A percentile compares a stretch with the other conserved stretches of the same genome.
These are phyloP conservation scores for Fusarium sp. DNA, from an alignment of 2,329 filamentous ascomycete genomes.

Conservation along the genomic window DNA sequence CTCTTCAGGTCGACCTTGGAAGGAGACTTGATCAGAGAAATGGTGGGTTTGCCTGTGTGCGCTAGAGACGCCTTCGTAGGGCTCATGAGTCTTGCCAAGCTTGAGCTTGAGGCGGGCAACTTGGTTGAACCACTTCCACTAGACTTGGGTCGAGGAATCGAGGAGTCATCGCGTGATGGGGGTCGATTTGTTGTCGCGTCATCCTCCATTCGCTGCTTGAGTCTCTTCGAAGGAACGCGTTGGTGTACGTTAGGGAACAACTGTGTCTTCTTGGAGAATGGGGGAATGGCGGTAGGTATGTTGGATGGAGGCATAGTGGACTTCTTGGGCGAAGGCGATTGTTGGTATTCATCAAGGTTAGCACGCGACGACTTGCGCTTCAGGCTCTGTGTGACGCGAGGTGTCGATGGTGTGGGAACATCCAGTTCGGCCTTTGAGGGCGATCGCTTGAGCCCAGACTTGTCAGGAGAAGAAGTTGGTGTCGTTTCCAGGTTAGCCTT, in stretches of 20 bases:
- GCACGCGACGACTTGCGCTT: slow-evolving; percentile 46
- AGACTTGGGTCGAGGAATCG: slow-evolving; percentile 59
- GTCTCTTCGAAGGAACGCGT: slow-evolving; percentile 70
- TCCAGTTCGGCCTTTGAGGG: slow-evolving; percentile 64
- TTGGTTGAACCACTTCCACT: slow-evolving; percentile 35
- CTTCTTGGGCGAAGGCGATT: slow-evolving; percentile 44
- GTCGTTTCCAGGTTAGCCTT: slow-evolving; percentile 55
- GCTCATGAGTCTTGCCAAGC: slow-evolving; percentile 71
- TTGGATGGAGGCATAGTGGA: slow-evolving; percentile 35
- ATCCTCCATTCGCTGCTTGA: slow-evolving; percentile 72
- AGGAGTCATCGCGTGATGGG: slow-evolving; percentile 60
- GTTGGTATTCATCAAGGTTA: slow-evolving; percentile 47
- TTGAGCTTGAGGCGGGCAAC: slow-evolving; percentile 56
- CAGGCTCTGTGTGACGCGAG: slow-evolving; percentile 47
- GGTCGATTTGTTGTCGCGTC: slow-evolving; percentile 75
- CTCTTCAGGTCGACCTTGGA: slow-evolving; percentile 56
- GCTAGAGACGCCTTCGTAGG: slow-evolving; percentile 78
- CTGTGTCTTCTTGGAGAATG: slow-evolving; percentile 21
- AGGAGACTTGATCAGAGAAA: slow-evolving; percentile 50
- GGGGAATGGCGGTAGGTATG: slow-evolving; percentile 31
- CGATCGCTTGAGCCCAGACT: slow-evolving; percentile 60
- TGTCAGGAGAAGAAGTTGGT: slow-evolving; percentile 45
- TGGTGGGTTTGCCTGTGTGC: slow-evolving; percentile 41
- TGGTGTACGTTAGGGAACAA: slow-evolving; percentile 36
- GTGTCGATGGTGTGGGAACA: slow-evolving; percentile 57